Conservation (phyloP, 2,329 filamentous ascomycete genomes). For the Xylariaceae sp. region DNA sequence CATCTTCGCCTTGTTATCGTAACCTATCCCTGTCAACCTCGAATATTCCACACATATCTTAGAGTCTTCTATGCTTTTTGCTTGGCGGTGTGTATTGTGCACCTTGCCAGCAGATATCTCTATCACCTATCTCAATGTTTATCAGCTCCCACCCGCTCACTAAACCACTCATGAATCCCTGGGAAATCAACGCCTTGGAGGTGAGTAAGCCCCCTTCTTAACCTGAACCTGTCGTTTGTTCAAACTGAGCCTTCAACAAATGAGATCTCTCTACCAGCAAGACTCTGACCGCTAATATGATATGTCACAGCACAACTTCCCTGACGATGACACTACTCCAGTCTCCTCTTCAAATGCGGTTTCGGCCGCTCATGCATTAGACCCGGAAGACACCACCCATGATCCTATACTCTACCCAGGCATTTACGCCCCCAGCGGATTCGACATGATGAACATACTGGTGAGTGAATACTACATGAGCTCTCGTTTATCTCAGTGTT, state of each 20-base stretch:
- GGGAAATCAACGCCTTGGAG: conserved; percentile 26
- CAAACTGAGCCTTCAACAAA: too few species aligned
- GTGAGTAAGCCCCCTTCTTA: conserved; percentile 14
- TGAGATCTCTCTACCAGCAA: too few species aligned
- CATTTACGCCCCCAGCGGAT: conserved; percentile 60
- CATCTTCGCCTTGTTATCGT: background rate
- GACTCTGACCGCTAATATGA: conserved; percentile 5
- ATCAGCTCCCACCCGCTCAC: background rate
- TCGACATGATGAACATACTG: conserved; percentile 62
- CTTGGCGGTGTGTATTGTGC: too few species aligned
- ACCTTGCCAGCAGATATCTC: too few species aligned
- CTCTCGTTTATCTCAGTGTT: background rate
- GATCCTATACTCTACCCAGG: conserved; percentile 62
- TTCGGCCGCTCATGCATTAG: background rate
- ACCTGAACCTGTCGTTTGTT: background rate
- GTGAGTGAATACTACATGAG: conserved; percentile 44
- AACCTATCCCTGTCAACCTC: background rate
- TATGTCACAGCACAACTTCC: conserved; percentile 17
- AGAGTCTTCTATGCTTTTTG: too few species aligned
- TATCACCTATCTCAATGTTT: background rate
- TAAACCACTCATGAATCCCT: conserved; percentile 24
- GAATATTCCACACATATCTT: too few species aligned
- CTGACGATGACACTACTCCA: background rate
- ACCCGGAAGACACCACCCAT: conserved; percentile 30
- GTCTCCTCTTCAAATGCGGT: background rate